Base-by-base conservation (phyloP, 1,284 basidiomycete genomes). In the Phellopilus nigrolimitatus region DNA sequence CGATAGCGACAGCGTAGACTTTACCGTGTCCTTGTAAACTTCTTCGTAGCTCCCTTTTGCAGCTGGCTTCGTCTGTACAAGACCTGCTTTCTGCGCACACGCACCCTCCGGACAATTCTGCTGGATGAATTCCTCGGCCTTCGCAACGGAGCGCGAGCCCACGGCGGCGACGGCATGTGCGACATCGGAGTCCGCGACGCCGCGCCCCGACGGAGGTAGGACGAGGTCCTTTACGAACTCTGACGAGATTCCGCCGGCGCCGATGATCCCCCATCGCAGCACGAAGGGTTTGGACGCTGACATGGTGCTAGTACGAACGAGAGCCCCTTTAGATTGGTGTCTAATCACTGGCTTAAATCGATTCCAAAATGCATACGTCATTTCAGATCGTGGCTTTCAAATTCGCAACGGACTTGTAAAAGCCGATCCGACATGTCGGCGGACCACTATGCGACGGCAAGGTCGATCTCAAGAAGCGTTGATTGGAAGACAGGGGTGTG, bases 1-100 rank as follows among this genome's bases (percentile, higher is more conserved):
- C n/a, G n/a, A n/a, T n/a, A n/a, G n/a, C 21, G 22, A 22, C 22
- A 24, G 12, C 27, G 4, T 40, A 10, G 15, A n/a, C n/a, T n/a
- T n/a, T 37, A 56, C 54, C 38, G 25, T 2, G 24, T 56, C 36
- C 5, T 24, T 24, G 37, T 72, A 72, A 4, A 78, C 65, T 27
- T 73, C 72, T 21, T 67, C 64, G 56, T 77, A 76, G 2, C 61
- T 63, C 3, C 71, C 74, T 57, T 67, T 73, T 2, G 70, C 66
- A 48, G 65, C 66, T 27, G 61, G 60, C 34, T 50, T 56, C 22
- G 41, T 47, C 3, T 43, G 38, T 19, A 47, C 34, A 25, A 47
- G 17, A 9, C 34, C 48, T 17, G 46, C 42, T 15, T 39, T 45
- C 45, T 51, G 43, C 27, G 49, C 56, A n/a, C 37, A 54, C 39